A percentile compares a stretch with the other conserved stretches of the same genome.
Evolutionary conservation across 768 basidiomycete species (phyloP).

Genomic region (Mrakia gelida): DNA sequence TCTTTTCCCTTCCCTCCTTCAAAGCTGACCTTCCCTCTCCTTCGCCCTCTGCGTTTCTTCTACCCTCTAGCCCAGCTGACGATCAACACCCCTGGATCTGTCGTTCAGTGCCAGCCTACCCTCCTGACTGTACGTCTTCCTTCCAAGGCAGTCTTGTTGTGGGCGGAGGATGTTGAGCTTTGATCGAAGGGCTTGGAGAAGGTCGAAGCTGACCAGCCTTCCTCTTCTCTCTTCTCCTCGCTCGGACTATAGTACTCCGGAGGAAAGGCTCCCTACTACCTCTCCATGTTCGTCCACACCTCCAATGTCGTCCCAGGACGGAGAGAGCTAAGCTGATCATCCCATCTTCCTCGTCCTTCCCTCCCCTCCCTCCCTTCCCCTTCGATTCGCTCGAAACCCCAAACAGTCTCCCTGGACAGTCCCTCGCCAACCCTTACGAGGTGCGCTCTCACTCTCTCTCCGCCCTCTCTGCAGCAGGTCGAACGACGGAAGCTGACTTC

Average conservation of each 20-base stretch:
- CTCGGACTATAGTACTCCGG: not conserved
- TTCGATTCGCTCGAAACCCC: not conserved
- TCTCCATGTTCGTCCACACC: not conserved
- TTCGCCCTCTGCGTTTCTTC: not conserved
- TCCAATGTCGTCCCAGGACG: not conserved
- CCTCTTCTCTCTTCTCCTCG: not conserved
- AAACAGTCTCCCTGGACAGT: not conserved
- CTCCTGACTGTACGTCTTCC: not conserved
- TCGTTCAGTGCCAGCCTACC: conserved; percentile 7
- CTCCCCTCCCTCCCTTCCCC: not conserved
- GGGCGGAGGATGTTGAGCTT: not conserved
- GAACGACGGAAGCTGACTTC: not conserved
- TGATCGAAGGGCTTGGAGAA: not conserved
- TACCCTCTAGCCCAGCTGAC: not conserved
- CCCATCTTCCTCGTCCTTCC: not conserved
- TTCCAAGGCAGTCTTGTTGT: not conserved
- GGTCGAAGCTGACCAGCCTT: conserved; percentile 4
- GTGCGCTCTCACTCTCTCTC: not conserved
- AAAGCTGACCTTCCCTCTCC: not conserved
- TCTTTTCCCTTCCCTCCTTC: not conserved
- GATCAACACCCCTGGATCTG: conserved; percentile 3
- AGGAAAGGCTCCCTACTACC: not conserved
- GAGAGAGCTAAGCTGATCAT: not conserved
- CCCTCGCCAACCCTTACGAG: conserved; percentile 14
- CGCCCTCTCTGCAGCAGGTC: not conserved